A percentile compares a stretch with the other conserved stretches of the same genome.
phyloP scores from a whole-genome alignment of 371 early-diverging fungal species.

The Mucor lusitanicus region DNA sequence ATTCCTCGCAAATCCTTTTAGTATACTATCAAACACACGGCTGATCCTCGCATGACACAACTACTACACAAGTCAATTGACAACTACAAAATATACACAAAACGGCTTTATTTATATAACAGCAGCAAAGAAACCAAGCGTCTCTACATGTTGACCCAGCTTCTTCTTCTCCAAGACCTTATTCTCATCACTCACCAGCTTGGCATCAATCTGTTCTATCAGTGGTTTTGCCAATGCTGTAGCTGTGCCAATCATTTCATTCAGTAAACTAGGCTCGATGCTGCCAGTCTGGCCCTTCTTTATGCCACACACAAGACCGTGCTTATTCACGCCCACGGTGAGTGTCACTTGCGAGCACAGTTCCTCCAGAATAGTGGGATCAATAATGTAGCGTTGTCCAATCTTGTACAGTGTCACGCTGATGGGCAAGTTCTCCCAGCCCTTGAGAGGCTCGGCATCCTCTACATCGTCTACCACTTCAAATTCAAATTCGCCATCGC shows the following conservation, averaged over 20 bases:
- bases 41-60: no score
- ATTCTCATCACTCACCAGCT: slow-evolving; percentile 52
- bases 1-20: no score
- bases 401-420: slow-evolving; percentile 86
- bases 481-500: slow-evolving; percentile 82
- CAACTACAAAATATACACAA: no score
- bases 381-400: slow-evolving; percentile 81
- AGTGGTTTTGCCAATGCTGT: slow-evolving; percentile 60
- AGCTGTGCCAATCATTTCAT: slow-evolving; percentile 80
- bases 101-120: slow-evolving; percentile 30
- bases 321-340: slow-evolving; percentile 80
- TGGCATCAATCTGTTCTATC: slow-evolving; percentile 56
- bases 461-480: slow-evolving; percentile 88
- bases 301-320: slow-evolving; percentile 78
- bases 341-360: slow-evolving; percentile 77
- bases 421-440: slow-evolving; percentile 79
- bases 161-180: slow-evolving; percentile 46
- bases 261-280: slow-evolving; percentile 74
- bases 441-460: slow-evolving; percentile 75
- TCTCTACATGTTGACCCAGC: slow-evolving; percentile 50
- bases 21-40: no score
- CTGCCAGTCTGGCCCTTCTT: slow-evolving; percentile 82
- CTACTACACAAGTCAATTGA: no score
- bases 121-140: slow-evolving; percentile 67
- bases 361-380: slow-evolving; percentile 88